Percentiles rank a stretch among this genome's conserved stretches.
phyloP scores from a whole-genome alignment of 2,329 filamentous ascomycete species.

The Blumeria hordei region DNA sequence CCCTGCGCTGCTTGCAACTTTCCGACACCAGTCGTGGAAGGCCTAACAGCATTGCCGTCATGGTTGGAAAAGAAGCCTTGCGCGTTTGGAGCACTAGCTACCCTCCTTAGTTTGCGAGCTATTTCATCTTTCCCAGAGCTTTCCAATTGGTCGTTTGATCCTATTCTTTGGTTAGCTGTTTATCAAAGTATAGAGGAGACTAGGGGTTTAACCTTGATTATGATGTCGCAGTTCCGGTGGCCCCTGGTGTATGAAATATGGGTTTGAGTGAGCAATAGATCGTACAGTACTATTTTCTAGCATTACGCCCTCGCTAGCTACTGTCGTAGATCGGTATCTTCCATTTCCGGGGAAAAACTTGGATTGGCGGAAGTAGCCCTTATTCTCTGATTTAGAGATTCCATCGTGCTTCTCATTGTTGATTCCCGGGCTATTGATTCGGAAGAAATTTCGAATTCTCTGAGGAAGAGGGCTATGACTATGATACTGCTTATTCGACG shows the following conservation, averaged over 20 bases:
- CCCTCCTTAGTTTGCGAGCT: slow-evolving; percentile 73
- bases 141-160: slow-evolving; percentile 37
- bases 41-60: slow-evolving; percentile 37
- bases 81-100: slow-evolving; percentile 90
- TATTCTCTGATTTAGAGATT: slow-evolving; percentile 14
- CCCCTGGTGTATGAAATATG: slow-evolving; percentile 92
- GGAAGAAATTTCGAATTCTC: slow-evolving; percentile 47
- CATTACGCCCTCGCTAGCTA: slow-evolving; percentile 77
- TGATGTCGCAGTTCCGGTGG: slow-evolving; percentile 82
- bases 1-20: slow-evolving; percentile 51
- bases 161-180: slow-evolving; percentile 44
- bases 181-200: slow-evolving; percentile 74
- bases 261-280: slow-evolving; percentile 83
- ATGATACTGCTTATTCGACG: slow-evolving; percentile 26
- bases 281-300: slow-evolving; percentile 62
- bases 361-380: slow-evolving; percentile 49
- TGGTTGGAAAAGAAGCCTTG: slow-evolving; percentile 61
- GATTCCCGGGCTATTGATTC: slow-evolving; percentile 29
- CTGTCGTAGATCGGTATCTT: slow-evolving; percentile 70
- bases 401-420: slow-evolving; percentile 18
- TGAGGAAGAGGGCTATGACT: slow-evolving; percentile 37
- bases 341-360: slow-evolving; percentile 73
- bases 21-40: slow-evolving; percentile 63
- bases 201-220: slow-evolving; percentile 79
- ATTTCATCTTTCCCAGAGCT: slow-evolving; percentile 76